Evolutionary conservation across 345 rosid genomes (phyloP).

Genomic region (Microcos paniculata): DNA sequence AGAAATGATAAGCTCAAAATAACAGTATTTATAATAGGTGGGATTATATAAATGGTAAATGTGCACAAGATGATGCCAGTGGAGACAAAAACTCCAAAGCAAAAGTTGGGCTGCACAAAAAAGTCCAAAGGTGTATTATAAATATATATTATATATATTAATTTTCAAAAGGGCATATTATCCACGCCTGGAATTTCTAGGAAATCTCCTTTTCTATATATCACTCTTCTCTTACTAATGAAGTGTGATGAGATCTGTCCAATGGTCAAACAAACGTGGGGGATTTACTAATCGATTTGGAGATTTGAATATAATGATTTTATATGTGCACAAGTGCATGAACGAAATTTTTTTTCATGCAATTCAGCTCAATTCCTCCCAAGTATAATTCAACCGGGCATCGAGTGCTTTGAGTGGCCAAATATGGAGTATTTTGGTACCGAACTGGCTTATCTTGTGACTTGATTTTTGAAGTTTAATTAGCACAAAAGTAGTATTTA

Average conservation of each 20-base stretch:
- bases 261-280: slow-evolving; percentile 14
- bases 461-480: too few relatives aligned
- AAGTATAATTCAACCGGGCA: not conserved
- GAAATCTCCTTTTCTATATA: not conserved
- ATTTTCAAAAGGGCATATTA: not conserved
- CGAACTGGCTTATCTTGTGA: too few relatives aligned
- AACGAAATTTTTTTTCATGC: not conserved
- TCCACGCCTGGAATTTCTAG: not conserved
- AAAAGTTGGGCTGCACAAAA: not conserved
- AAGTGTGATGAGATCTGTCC: not conserved
- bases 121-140: slow-evolving; percentile 1
- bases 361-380: not conserved
- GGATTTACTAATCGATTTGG: not conserved
- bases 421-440: too few relatives aligned
- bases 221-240: not conserved
- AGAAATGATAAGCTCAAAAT: not conserved
- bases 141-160: not conserved
- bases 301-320: not conserved
- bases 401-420: not conserved
- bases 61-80: not conserved
- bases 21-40: not conserved
- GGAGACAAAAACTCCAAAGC: not conserved
- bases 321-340: not conserved
- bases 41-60: not conserved
- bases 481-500: too few relatives aligned